Base-by-base conservation (phyloP, 2,329 filamentous ascomycete species). In the Stachybotrys chlorohalonatus region DNA sequence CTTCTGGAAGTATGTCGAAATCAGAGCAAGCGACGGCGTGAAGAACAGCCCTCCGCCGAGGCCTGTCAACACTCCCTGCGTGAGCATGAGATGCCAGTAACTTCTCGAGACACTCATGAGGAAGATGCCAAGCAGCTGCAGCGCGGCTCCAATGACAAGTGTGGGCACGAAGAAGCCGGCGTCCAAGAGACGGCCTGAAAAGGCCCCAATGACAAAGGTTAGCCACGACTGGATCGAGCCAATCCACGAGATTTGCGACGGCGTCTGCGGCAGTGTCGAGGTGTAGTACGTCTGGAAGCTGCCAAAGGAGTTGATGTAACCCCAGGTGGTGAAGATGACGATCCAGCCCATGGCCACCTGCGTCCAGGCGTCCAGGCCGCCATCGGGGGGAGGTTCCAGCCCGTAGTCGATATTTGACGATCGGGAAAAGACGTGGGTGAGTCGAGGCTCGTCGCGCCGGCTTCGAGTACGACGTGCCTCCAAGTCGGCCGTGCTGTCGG, bases 1-100 rank as follows among this genome's bases (percentile, higher is more conserved):
- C 39, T 71, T 75, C 24, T 71, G 70, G 63, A 87, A 87, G 59
- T 83, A 85, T 42, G 81, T 78, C 0, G 81, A 76, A 1, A 86
- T 70, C 24, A 86, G 71, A 7, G 80, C 80, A 24, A 84, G 73
- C 7, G 77, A 73, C 2, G 82, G 76, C 2, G 81, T 73, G 65
- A 80, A 83, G 45, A 83, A 68, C 53, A 77, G 76, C 4, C 80
- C 82, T 17, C 75, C 74, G 1, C 79, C 79, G 0, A 79, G 56
- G 1, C 76, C 76, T 1, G 70, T 66, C 6, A 87, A 83, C 1
- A 79, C 59, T 6, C 79, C 78, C 56, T 81, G 77, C 0, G 76
- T 72, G 3, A 81, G 63, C 55, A 81, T 66, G 13, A 80, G 60
- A 32, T 79, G 75, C 71, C 73, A 80, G 60, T 78, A 81, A 6